Evolutionary conservation across 2,329 filamentous ascomycete species (phyloP), one percentile per base, ranked within the genome.

Genomic region (Lasiodiplodia gonubiensis): DNA sequence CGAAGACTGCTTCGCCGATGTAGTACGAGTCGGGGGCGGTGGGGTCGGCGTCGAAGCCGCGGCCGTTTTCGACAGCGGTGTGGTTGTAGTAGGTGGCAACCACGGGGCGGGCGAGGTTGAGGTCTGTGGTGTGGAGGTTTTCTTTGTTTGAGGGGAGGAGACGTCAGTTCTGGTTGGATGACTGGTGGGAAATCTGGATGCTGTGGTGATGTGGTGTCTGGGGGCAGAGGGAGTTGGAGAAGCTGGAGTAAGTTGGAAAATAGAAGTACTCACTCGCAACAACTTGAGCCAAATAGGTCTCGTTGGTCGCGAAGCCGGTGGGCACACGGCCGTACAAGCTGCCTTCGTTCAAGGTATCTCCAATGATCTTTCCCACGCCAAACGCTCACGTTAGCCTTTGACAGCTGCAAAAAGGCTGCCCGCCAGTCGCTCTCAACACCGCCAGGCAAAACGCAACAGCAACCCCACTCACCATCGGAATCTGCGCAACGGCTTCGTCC

Each of bases 31-130:
- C 42, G 2, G 59, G 42, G 14, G 52, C 42, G 21, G 53, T 59
- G 27, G 64, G 53, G 42, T 57, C 52, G 64, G 64, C 64, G 52
- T 35, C 37, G 64, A 37, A 49, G 42, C 64, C 64, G 30, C 64
- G 64, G 21, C 64, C 64, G 35, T 66, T 66, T n/a, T 59, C 23
- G 11, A 12, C 11, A 27, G 64, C 52, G 3, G 39, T 35, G 39
- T 51, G 52, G 25, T n/a, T 51, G 39, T 66, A 59, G 52, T 66
- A 66, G 21, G 64, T 66, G 2, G 46, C n/a, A 27, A 66, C 23
- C 11, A 66, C 33, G 30, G 64, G 53, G 39, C 23, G 11, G 27
- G 52, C 21, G 27, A 66, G 64, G 21, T 30, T 14, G 30, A 51
- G 37, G 64, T 66, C 14, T 18, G 25, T 37, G 42, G 53, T 59